These are phyloP conservation scores for Polychytrium aggregatum DNA, from an alignment of 192 early-diverging fungal species.

Conservation along the genomic window DNA sequence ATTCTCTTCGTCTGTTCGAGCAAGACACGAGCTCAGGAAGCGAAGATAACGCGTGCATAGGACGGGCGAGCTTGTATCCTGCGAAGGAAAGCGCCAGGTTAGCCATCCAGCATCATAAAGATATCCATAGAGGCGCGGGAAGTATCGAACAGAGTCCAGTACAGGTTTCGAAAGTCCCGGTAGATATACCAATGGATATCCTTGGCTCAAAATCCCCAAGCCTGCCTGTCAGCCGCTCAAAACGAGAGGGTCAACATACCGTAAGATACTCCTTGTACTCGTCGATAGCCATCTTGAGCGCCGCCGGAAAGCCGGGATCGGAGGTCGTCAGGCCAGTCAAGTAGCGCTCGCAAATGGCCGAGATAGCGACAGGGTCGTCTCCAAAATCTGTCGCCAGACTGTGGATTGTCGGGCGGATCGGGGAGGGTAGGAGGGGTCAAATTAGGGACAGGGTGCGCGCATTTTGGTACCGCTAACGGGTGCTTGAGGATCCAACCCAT, in stretches of 20 bases:
- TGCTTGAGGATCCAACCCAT: slow-evolving; percentile 15
- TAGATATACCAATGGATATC: slow-evolving; percentile 27
- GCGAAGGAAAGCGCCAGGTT: slow-evolving; percentile 15
- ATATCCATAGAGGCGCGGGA: not conserved
- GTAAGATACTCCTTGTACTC: slow-evolving; percentile 36
- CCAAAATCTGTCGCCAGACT: slow-evolving; percentile 48
- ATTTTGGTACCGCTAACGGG: no score
- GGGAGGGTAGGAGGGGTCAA: no score
- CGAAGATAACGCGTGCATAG: no score
- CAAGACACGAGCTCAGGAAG: no score
- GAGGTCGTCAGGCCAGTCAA: slow-evolving; percentile 28
- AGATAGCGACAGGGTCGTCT: slow-evolving; percentile 37
- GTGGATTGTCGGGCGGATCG: no score
- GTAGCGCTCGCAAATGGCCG: slow-evolving; percentile 41
- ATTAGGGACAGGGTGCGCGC: no score
- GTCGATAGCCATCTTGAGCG: slow-evolving; percentile 27
- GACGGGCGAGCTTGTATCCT: no score
- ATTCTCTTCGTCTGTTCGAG: no score
- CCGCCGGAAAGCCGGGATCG: slow-evolving; percentile 33
- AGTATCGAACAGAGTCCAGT: slow-evolving; percentile 4
- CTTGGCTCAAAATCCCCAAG: slow-evolving; percentile 45
- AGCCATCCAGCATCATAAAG: not conserved
- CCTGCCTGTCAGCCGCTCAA: slow-evolving; percentile 59
- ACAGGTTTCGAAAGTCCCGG: slow-evolving; percentile 37
- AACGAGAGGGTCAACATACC: slow-evolving; percentile 22